Evolutionary conservation across 345 rosid species (phyloP).

Genomic region (Sonneratia caseolaris): DNA sequence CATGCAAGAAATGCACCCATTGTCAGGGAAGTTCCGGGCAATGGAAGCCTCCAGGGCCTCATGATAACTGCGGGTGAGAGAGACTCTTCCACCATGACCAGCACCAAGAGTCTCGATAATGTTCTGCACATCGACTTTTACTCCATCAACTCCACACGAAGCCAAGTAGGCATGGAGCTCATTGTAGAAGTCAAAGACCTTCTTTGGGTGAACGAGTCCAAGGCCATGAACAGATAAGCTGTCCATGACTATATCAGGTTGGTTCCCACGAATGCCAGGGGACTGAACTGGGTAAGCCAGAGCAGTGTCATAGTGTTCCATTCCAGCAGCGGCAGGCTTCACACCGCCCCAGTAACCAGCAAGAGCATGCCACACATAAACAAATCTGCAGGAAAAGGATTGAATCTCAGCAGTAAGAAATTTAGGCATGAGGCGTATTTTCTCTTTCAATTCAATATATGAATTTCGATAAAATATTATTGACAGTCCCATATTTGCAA

Average conservation of each 20-base stretch:
- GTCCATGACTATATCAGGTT: constrained; percentile 91
- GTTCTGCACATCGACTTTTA: constrained; percentile 94
- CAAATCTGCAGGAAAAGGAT: constrained; percentile 30
- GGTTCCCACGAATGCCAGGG: constrained; percentile 83
- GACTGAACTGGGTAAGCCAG: constrained; percentile 84
- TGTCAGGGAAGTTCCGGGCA: constrained; percentile 68
- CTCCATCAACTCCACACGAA: constrained; percentile 92
- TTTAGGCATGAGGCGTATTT: neutral
- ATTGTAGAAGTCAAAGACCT: constrained; percentile 89
- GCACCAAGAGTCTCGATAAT: constrained; percentile 92
- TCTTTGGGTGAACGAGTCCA: constrained; percentile 87
- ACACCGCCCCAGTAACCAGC: constrained; percentile 99
- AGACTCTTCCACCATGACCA: constrained; percentile 94
- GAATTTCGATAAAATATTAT: neutral
- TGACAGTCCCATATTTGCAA: neutral
- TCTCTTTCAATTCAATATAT: neutral
- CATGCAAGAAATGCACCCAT: constrained; percentile 96
- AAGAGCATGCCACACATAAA: constrained; percentile 96
- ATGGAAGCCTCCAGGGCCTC: constrained; percentile 93
- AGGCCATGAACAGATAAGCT: constrained; percentile 81
- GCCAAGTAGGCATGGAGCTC: constrained; percentile 93
- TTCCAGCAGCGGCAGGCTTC: constrained; percentile 81
- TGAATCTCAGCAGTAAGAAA: neutral
- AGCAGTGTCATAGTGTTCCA: constrained; percentile 90
- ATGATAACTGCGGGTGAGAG: constrained; percentile 73